Conservation (phyloP, 1,139 yeast genomes). For the Blastobotrys arbuscula region DNA sequence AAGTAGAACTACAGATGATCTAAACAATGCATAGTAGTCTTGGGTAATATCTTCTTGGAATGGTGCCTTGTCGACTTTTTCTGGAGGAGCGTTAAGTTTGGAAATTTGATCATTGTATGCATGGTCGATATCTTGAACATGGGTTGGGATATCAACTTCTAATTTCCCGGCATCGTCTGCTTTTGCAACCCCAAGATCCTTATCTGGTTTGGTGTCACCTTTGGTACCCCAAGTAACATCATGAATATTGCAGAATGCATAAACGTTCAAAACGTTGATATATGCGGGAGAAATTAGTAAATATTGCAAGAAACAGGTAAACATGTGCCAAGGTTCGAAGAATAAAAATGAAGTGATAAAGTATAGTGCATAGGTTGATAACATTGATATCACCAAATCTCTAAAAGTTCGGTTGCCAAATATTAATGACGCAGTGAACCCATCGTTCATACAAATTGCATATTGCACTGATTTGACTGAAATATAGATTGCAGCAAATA, state of each 20-base stretch:
- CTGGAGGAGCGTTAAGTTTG: constrained; percentile 24
- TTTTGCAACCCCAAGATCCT: constrained; percentile 67
- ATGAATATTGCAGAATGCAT: constrained; percentile 80
- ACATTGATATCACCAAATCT: constrained; percentile 79
- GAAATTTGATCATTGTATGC: constrained; percentile 43
- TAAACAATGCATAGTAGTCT: constrained; percentile 69
- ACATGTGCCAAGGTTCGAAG: constrained; percentile 75
- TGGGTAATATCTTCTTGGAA: constrained; percentile 21
- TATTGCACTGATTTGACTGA: constrained; percentile 65
- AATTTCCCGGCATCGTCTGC: constrained; percentile 49
- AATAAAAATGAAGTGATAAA: constrained; percentile 68
- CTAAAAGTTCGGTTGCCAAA: constrained; percentile 64
- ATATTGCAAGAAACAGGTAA: constrained; percentile 68
- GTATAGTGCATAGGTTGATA: constrained; percentile 79
- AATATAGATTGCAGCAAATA: constrained; percentile 80
- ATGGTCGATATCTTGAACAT: constrained; percentile 55
- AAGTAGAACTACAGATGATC: constrained; percentile 70
- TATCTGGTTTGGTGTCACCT: constrained; percentile 55
- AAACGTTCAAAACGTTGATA: constrained; percentile 71
- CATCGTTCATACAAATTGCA: constrained; percentile 38
- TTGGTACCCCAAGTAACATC: constrained; percentile 89
- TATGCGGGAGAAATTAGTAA: constrained; percentile 68
- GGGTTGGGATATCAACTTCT: constrained; percentile 62
- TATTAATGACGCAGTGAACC: constrained; percentile 44
- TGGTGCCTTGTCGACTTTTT: constrained; percentile 25